Conservation (phyloP, 345 rosid species). For the Populus euphratica region DNA sequence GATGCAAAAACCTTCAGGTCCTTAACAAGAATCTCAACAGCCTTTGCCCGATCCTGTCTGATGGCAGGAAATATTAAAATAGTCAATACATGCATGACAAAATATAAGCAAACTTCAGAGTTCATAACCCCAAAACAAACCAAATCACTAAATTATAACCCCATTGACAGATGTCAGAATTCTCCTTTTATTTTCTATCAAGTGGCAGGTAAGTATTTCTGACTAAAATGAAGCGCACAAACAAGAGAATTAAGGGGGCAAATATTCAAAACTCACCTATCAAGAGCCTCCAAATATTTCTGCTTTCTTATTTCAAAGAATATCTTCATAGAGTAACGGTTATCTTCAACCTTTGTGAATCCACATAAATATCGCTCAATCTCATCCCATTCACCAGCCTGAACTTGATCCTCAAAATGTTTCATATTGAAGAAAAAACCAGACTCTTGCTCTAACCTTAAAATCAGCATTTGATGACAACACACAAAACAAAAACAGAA, state of each 20-base stretch:
- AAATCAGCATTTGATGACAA: slow-evolving; percentile 3
- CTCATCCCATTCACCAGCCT: slow-evolving; percentile 85
- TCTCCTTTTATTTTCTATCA: neutral
- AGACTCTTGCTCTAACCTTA: slow-evolving; percentile 77
- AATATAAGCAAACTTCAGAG: neutral
- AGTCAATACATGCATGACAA: neutral
- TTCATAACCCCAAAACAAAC: neutral
- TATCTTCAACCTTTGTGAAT: slow-evolving; percentile 89
- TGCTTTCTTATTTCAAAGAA: slow-evolving; percentile 92
- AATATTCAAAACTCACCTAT: slow-evolving; percentile 39
- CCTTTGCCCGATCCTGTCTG: slow-evolving; percentile 75
- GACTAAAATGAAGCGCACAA: neutral
- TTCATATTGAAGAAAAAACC: slow-evolving; percentile 77
- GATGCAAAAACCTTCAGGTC: slow-evolving; percentile 72
- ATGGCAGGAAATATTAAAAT: slow-evolving; percentile 18
- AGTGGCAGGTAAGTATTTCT: neutral
- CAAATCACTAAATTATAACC: neutral
- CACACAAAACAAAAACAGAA: neutral
- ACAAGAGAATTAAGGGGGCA: neutral
- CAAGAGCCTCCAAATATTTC: slow-evolving; percentile 85
- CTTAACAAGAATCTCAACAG: slow-evolving; percentile 76
- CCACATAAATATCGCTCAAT: slow-evolving; percentile 74
- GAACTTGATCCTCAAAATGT: slow-evolving; percentile 73
- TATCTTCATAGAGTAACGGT: slow-evolving; percentile 78
- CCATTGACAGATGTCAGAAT: neutral